Base-by-base conservation (phyloP, 768 basidiomycete species). In the Termitomyces sp. region DNA sequence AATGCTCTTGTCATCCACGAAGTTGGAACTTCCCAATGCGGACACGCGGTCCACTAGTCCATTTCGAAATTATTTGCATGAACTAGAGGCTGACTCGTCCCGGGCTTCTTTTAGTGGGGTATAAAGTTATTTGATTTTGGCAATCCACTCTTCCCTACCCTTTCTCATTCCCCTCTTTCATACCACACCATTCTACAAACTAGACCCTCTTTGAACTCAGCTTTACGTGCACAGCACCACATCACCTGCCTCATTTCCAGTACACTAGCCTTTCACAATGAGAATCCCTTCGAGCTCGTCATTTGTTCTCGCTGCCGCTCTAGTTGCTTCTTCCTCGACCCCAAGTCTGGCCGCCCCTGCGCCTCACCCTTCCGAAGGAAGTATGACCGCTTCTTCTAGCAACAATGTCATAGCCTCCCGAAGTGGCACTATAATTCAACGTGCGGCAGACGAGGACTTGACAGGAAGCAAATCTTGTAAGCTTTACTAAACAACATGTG, bases 301-400 rank as follows among this genome's bases (percentile, higher is more conserved):
- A 22, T 56, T 81, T 55, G 58, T 81, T 57, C 63, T 81, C 44
- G 77, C 79, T 39, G 77, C 80, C 47, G 72, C 76, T 20, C 66
- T 82, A 55, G 80, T 79, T 47, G 68, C 80, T 54, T 81, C 81
- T 29, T 77, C 80, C 3, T 80, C 80, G 26, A 77, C 78, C 15
- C 67, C 77, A 37, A 71, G 67, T 62, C 66, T 79, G 60, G 79
- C 77, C 56, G 77, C 79, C 44, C 81, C 80, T 48, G 63, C 77
- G 31, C 67, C 67, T 50, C 73, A 75, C 39, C 55, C 60, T 47
- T 60, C 62, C 39, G 70, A 71, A 37, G 59, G 67, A 33, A 60
- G 64, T 5, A 60, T 73, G 47, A 52, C 68, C 29, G 56, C 60
- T 48, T 67, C 70, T 15, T 39, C 65, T 6, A 70, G 72, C 55